Base-by-base conservation (phyloP, 2,329 filamentous ascomycete genomes). In the Ceratocystis diversiconidia region DNA sequence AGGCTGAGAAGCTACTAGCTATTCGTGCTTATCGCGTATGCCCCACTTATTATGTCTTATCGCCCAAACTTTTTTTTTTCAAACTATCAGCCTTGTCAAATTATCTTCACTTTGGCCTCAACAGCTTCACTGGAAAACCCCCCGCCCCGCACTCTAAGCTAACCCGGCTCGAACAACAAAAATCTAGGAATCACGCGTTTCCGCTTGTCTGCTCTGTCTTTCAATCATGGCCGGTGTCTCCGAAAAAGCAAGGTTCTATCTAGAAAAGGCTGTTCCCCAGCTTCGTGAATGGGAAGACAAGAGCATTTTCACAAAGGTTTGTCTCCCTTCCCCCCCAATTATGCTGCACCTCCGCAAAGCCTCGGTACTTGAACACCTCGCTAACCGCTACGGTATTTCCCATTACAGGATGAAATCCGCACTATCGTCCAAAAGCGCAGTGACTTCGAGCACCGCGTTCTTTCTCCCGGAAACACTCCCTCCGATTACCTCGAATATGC, bases 161-260 rank as follows among this genome's bases (percentile, higher is more conserved):
- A 36, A 4, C 8, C 32, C 32, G 1, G 32, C 36, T 41, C 10
- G 12, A 41, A 41, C 10, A 41, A 41, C 36, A 41, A 41, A 41
- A 15, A 4, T 41, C 4, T 41, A 15, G 10, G 10, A 15, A 41
- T 12, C 12, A 12, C 36, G 3, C 3, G 1, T 1, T 7, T 55
- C 63, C 41, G 19, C 63, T 50, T 55, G 28, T 15, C 28, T 3
- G 55, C 17, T 17, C 17, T 7, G 8, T 8, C 30, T 19, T 30
- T 50, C 41, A 50, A 70, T 63, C 67, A 95, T 96, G 90, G 84
- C 91, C 1, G 87, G 85, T 52, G 87, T 94, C 67, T 87, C 89
- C 69, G 94, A 97, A 73, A 97, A 96, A 77, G 94, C 92, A 65
- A 89, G 92, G 67, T 97, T 92, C 77, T 96, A 89, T 76, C 83